These are phyloP conservation scores for Plantago ovata DNA, from an alignment of 257 asterid species.

Conservation along the genomic window DNA sequence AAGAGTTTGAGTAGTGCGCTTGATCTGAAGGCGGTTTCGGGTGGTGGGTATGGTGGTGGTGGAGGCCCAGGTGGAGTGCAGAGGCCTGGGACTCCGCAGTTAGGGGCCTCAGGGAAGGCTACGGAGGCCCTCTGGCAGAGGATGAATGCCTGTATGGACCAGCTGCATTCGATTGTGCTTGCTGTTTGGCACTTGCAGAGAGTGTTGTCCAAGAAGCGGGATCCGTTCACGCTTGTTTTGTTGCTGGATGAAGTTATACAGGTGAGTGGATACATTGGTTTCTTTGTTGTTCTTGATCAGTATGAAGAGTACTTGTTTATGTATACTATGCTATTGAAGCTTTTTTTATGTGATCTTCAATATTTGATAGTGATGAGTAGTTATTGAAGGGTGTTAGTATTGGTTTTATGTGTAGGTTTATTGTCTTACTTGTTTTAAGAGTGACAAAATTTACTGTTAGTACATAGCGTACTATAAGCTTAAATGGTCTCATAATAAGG, in stretches of 20 bases:
- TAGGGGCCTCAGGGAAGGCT: slow-evolving; percentile 81
- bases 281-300: slow-evolving; percentile 8
- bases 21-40: slow-evolving; percentile 90
- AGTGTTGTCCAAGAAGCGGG: slow-evolving; percentile 93
- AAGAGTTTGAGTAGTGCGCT: slow-evolving; percentile 71
- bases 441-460: not conserved
- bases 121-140: slow-evolving; percentile 96
- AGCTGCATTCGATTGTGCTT: slow-evolving; percentile 70
- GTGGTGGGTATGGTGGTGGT: slow-evolving; percentile 41
- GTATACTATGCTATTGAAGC: not conserved
- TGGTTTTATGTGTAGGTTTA: too few species aligned
- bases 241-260: slow-evolving; percentile 90
- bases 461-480: not conserved
- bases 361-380: too few species aligned
- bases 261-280: slow-evolving; percentile 31
- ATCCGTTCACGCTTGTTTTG: slow-evolving; percentile 90
- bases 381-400: too few species aligned
- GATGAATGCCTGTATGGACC: slow-evolving; percentile 86
- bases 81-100: slow-evolving; percentile 92
- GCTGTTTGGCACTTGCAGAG: slow-evolving; percentile 99
- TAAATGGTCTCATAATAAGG: not conserved
- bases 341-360: too few species aligned
- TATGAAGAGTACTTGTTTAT: not conserved
- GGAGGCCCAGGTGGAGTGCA: slow-evolving; percentile 92
- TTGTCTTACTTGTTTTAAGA: too few species aligned